Evolutionary conservation across 495 filamentous ascomycete genomes (phyloP), one percentile per base, ranked within the genome.

Genomic region (Sabuloglossum arenarium): DNA sequence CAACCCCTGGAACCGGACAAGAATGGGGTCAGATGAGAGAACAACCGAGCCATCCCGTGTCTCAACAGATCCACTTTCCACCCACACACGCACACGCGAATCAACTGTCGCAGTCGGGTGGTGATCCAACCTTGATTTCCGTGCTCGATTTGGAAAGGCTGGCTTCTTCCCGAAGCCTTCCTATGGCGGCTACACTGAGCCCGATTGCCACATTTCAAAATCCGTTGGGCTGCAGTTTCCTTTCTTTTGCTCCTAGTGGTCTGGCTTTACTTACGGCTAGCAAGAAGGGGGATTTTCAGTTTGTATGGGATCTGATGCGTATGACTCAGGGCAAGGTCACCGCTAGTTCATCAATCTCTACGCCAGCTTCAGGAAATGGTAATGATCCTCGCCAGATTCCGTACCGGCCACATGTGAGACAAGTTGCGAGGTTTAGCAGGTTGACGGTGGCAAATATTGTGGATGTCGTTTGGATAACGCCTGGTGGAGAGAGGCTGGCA

Each of bases 291-390:
- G 91, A 98, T 63, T 78, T 91, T 4, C 81, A 93, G 66, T 85
- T 84, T 58, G 79, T 96, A 1, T 98, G 91, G 91, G 86, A 95
- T 68, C 69, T 96, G 53, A 84, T 90, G 80, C 84, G 85, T 23
- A 75, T 79, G 73, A 73, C 11, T 64, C 73, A 59, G 60, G 79
- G 55, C 72, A 76, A 65, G 63, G 58, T 19, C 16, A 16, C 50
- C 37, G 55, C 59, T 28, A 24, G 27, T 19, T 23, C 59, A 23
- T 53, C 37, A 45, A 27, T 46, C 46, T 16, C 29, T 16, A 23
- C 51, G 65, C 69, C 37, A 65, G 56, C 56, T 24, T 61, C 47
- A 55, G 54, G 54, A 34, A 49, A 21, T 28, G 53, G 51, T 28
- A 60, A 54, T 3, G 55, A 71, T 3, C 65, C 69, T 51, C 58